Evolutionary conservation across 352 stramenopile species (phyloP), one percentile per base, ranked within the genome.

Genomic region (Pythium sp.): DNA sequence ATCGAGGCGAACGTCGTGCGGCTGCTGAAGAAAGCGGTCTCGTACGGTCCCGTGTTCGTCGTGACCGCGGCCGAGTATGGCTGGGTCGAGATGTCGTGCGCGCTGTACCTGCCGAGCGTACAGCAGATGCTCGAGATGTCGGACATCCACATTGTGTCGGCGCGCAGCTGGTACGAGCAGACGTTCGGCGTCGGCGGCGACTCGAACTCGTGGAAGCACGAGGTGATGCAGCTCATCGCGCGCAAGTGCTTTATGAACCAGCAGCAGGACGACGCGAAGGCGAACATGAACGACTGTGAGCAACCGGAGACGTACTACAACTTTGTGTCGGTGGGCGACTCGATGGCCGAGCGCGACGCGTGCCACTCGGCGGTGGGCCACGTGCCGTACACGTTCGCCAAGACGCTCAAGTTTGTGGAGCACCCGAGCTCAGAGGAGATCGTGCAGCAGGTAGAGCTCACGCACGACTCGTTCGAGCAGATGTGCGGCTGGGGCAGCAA

Each of bases 401-500:
- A 95, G 80, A 94, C 87, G 56, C 81, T 95, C 67, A 95, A 94
- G 70, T 95, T 94, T 53, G 78, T 95, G 5, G 87, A 95, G 58
- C 82, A 92, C 53, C 87, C 87, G 20, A 89, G 79, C 64, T 80
- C 81, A 2, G 84, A 91, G 53, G 87, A 95, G 72, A 87, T 95
- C 28, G 72, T 92, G 69, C 84, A 94, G 73, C 87, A 95, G 69
- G 83, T 95, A 30, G 82, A 91, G 60, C 80, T 95, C 51, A 89
- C 87, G 22, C 79, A 91, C 70, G 81, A 92, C 65, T 94, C 84
- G 65, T 92, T 95, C 64, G 86, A 95, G 69, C 86, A 95, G 54
- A 94, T 95, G 87, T 95, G 87, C 65, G 78, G 73, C 57, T 94
- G 83, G 82, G 67, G 79, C 41, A 87, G 76, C 70, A 83, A 86